Base-by-base conservation (phyloP, 2,329 filamentous ascomycete species). In the Talaromyces rugulosus region DNA sequence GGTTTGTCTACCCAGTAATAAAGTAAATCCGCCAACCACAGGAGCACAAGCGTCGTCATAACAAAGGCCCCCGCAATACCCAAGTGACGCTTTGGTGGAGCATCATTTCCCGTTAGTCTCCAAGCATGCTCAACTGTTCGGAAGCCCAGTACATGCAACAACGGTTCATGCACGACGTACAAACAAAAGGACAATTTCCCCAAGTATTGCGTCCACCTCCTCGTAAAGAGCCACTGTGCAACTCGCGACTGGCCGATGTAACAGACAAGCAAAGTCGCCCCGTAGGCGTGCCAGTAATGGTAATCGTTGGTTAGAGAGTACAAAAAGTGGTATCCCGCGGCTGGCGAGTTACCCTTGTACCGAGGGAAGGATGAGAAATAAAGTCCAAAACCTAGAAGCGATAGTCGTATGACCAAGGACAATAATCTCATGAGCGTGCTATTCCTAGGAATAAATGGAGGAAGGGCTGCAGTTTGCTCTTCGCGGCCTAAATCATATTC, bases 281-380 rank as follows among this genome's bases (percentile, higher is more conserved):
- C 53, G 30, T 56, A 56, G 53, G 53, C 53, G 12, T 56, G 53
- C 53, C 53, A 56, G 30, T 56, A 56, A n/a, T 27, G 53, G 27
- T 56, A 56, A 40, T 56, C 23, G 30, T 56, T 56, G 7, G 53
- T 56, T 30, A 56, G 16, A 14, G 53, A 56, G 33, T 56, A 56
- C 16, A 56, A 27, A 6, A 56, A 56, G 5, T 40, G 31, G 16
- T 56, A 56, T 0, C 53, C 53, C 7, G 53, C 40, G 36, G 53
- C 53, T 56, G 53, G 18, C 12, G 53, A 56, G 14, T 14, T 8
- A 5, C 53, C 53, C 11, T 34, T 31, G 30, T 56, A 36, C 3
- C 53, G 53, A 56, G 53, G 53, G 53, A 56, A 56, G 14, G 53
- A 56, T 56, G 53, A 56, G 30, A 56, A n/a, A 40, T 56, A 56